A percentile compares a stretch with the other conserved stretches of the same genome.
phyloP scores from a whole-genome alignment of 176 grass and related monocot species.

The Alloteropsis semialata region DNA sequence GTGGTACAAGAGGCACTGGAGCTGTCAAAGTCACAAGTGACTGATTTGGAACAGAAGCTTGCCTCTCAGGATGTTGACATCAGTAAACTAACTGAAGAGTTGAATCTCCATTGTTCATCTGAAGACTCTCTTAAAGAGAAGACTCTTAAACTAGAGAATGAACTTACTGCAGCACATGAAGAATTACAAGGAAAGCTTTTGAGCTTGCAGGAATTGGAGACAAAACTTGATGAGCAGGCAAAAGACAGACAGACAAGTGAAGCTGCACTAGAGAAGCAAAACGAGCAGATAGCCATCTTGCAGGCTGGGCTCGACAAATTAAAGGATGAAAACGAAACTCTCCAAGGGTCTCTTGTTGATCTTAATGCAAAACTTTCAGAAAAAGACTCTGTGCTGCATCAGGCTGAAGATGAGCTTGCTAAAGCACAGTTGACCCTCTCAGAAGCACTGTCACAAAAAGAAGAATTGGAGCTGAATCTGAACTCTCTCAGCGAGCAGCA shows the following conservation, averaged over 20 bases:
- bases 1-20: slow-evolving; percentile 57
- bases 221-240: slow-evolving; percentile 52
- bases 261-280: slow-evolving; percentile 48
- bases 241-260: slow-evolving; percentile 49
- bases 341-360: slow-evolving; percentile 47
- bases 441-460: slow-evolving; percentile 67
- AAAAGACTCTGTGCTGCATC: slow-evolving; percentile 50
- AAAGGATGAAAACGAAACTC: slow-evolving; percentile 64
- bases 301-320: slow-evolving; percentile 40
- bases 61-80: slow-evolving; percentile 54
- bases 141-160: slow-evolving; percentile 49
- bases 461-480: slow-evolving; percentile 61
- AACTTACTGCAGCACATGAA: slow-evolving; percentile 42
- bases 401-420: slow-evolving; percentile 50
- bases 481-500: slow-evolving; percentile 62
- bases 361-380: slow-evolving; percentile 54
- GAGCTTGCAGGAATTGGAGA: slow-evolving; percentile 52
- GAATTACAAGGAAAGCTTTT: slow-evolving; percentile 53
- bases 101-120: slow-evolving; percentile 52
- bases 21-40: slow-evolving; percentile 60
- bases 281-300: slow-evolving; percentile 39
- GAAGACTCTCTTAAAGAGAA: slow-evolving; percentile 67
- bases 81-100: slow-evolving; percentile 66
- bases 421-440: slow-evolving; percentile 61
- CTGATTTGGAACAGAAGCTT: slow-evolving; percentile 74